phyloP scores from a whole-genome alignment of 768 basidiomycete genomes.

The Xerocomus brunneocitrinus region DNA sequence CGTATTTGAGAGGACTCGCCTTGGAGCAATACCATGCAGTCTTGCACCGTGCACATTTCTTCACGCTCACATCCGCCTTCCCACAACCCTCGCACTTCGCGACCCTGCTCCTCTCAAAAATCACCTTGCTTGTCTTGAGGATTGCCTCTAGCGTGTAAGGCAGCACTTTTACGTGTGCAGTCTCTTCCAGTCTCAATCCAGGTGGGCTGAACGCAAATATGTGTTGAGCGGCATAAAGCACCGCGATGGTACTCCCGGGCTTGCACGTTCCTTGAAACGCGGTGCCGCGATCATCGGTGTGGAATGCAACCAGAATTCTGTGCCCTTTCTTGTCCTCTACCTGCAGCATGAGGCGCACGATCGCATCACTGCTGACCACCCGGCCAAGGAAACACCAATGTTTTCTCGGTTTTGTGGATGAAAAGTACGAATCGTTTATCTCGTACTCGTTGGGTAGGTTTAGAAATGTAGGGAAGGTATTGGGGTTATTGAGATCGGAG shows the following conservation, averaged over 20 bases:
- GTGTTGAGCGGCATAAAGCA: conserved; percentile 30
- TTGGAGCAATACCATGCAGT: conserved; percentile 29
- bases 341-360: conserved; percentile 27
- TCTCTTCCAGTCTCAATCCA: conserved; percentile 26
- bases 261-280: conserved; percentile 18
- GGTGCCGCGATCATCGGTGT: conserved; percentile 29
- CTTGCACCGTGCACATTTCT: conserved; percentile 28
- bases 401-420: conserved; percentile 23
- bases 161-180: conserved; percentile 22
- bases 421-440: conserved; percentile 14
- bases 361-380: conserved; percentile 20
- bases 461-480: conserved; percentile 22
- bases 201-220: conserved; percentile 28
- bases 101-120: conserved; percentile 18
- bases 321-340: conserved; percentile 29
- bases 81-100: conserved; percentile 24
- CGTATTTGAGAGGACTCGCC: conserved; percentile 9
- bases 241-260: conserved; percentile 29
- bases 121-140: conserved; percentile 19
- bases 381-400: conserved; percentile 31
- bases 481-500: conserved; percentile 25
- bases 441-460: conserved; percentile 23
- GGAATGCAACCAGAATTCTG: conserved; percentile 24
- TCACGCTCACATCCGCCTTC: conserved; percentile 13
- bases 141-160: conserved; percentile 25